Conservation (phyloP, 176 grass and related monocot species). For the Cenchrus purpureus region DNA sequence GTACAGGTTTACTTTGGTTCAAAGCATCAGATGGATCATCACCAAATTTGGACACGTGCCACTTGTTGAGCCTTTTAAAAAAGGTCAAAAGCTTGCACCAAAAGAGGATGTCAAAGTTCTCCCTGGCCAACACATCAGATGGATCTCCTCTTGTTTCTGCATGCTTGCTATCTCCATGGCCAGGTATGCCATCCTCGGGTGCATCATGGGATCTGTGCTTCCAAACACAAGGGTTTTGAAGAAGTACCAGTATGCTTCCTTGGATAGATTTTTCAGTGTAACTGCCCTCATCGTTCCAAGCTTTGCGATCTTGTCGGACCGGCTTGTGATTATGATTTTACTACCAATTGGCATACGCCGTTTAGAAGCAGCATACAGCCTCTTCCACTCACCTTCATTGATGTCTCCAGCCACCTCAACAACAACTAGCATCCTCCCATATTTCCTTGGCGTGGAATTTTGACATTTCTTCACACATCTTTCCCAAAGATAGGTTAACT, state of each 20-base stretch:
- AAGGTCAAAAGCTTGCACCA: background rate
- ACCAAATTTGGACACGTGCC: background rate
- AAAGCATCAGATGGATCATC: background rate
- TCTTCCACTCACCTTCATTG: background rate
- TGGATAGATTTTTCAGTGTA: background rate
- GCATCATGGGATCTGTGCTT: background rate
- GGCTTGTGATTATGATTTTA: constrained; percentile 36
- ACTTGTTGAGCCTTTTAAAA: background rate
- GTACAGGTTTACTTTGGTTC: background rate
- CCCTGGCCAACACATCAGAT: too few relatives aligned
- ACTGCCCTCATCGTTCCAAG: background rate
- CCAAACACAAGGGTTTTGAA: background rate
- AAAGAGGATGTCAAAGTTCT: constrained; percentile 1
- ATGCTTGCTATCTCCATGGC: constrained; percentile 9
- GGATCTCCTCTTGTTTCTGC: background rate
- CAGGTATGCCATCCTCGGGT: background rate
- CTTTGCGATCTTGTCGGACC: background rate
- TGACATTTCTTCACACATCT: background rate
- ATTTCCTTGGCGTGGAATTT: background rate
- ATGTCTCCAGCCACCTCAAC: background rate
- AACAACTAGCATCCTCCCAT: constrained; percentile 19
- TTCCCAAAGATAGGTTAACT: background rate
- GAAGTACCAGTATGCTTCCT: constrained; percentile 26
- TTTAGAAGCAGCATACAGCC: background rate
- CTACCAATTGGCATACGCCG: background rate